Conservation (phyloP, 169 alveolate genomes). For the Cryptosporidium ryanae region DNA sequence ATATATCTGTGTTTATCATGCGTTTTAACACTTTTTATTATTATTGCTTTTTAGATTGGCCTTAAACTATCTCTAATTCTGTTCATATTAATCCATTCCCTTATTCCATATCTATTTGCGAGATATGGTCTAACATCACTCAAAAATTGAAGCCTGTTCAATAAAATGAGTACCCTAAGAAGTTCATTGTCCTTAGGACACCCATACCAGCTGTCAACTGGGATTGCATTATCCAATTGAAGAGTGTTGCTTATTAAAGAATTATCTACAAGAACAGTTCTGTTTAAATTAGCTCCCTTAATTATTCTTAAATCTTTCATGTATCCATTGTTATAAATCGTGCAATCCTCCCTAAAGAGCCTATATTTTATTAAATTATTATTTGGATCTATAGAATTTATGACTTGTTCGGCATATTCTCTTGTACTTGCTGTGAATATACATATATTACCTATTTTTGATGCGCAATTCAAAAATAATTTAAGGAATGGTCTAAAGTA, state of each 20-base stretch:
- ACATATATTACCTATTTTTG: conserved; percentile 79
- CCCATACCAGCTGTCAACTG: conserved; percentile 86
- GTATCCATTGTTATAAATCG: conserved; percentile 77
- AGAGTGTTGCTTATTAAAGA: conserved; percentile 82
- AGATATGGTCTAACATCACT: conserved; percentile 66
- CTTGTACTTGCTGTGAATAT: conserved; percentile 82
- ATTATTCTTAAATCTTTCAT: conserved; percentile 83
- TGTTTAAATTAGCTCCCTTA: conserved; percentile 81
- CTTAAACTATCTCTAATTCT: conserved; percentile 41
- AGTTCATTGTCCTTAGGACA: conserved; percentile 83
- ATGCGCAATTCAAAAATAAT: conserved; percentile 77
- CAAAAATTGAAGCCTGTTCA: conserved; percentile 51
- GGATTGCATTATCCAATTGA: conserved; percentile 86
- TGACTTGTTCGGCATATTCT: conserved; percentile 82
- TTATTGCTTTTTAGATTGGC: conserved; percentile 21
- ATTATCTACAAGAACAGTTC: conserved; percentile 85
- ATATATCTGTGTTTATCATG: no score
- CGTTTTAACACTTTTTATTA: not conserved
- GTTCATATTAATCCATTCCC: conserved; percentile 60
- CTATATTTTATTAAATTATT: conserved; percentile 73
- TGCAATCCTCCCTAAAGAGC: conserved; percentile 82
- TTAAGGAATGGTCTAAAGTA: conserved; percentile 80
- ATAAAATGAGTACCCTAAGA: conserved; percentile 76
- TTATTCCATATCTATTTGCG: conserved; percentile 63
- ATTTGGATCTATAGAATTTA: conserved; percentile 80